These are phyloP conservation scores for Neoboletus subvelutipes DNA, from an alignment of 768 basidiomycete species.

Conservation along the genomic window DNA sequence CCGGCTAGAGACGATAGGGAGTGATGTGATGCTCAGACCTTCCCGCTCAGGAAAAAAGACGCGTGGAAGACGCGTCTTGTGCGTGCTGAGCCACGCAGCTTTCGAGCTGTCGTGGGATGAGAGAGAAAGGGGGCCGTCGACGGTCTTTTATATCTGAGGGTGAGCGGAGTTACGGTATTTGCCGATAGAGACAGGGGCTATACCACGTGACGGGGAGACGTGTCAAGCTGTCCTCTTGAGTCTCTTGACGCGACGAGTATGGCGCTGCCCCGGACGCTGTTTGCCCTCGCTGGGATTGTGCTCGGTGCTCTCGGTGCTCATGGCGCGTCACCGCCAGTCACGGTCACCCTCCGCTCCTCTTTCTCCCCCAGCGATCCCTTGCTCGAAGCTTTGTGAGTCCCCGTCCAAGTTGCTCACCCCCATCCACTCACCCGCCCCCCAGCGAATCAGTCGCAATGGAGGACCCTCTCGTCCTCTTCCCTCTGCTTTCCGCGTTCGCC, in stretches of 20 bases:
- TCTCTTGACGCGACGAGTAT: constrained; percentile 5
- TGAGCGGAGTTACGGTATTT: constrained; percentile 21
- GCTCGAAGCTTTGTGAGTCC: constrained; percentile 32
- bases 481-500: constrained; percentile 60
- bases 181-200: constrained; percentile 5
- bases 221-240: too few species aligned
- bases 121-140: not conserved
- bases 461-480: constrained; percentile 71
- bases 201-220: constrained; percentile 22
- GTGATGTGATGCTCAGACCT: constrained; percentile 33
- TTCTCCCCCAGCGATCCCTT: constrained; percentile 28
- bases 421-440: constrained; percentile 2
- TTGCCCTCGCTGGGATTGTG: constrained; percentile 18
- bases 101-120: constrained; percentile 28
- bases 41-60: constrained; percentile 33
- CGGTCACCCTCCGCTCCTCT: constrained; percentile 30
- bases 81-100: constrained; percentile 31
- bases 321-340: constrained; percentile 32
- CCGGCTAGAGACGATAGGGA: constrained; percentile 31
- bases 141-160: constrained; percentile 5
- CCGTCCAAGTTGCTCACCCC: not conserved
- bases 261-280: constrained; percentile 11
- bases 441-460: constrained; percentile 85
- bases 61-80: constrained; percentile 18
- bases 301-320: constrained; percentile 14